phyloP scores from a whole-genome alignment of 371 early-diverging fungal species.

The Mucor irregularis region DNA sequence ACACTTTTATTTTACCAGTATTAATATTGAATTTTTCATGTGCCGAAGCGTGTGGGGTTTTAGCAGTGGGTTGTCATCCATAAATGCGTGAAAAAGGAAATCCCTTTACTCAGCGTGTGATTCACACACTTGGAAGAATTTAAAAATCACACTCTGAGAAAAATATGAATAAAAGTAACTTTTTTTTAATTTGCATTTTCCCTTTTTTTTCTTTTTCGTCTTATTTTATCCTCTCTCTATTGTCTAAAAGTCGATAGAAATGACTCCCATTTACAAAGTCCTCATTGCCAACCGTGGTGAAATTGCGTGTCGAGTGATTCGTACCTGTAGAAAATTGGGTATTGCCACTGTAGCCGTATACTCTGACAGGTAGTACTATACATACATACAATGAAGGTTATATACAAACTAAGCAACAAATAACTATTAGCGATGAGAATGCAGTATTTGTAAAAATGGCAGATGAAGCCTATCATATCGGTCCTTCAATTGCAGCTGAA shows the following conservation, averaged over 20 bases:
- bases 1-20: constrained; percentile 6
- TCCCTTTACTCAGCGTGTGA: constrained; percentile 6
- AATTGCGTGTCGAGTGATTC: constrained; percentile 92
- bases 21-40: constrained; percentile 17
- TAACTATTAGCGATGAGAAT: constrained; percentile 68
- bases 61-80: background rate
- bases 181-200: background rate
- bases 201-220: constrained; percentile 1
- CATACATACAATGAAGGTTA: background rate
- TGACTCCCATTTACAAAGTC: constrained; percentile 78
- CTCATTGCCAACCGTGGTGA: constrained; percentile 97
- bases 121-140: too few species aligned
- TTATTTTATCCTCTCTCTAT: background rate
- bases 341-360: constrained; percentile 94
- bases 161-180: background rate
- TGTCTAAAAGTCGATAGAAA: too few species aligned
- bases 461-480: constrained; percentile 77
- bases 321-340: constrained; percentile 77
- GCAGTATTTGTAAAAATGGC: constrained; percentile 83
- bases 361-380: constrained; percentile 77
- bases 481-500: constrained; percentile 70
- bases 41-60: constrained; percentile 5
- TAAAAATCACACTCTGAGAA: background rate
- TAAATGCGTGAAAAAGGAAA: constrained; percentile 20
- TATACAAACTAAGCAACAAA: constrained; percentile 9